Base-by-base conservation (phyloP, 164 flowering plant species). In the Macadamia integrifolia region DNA sequence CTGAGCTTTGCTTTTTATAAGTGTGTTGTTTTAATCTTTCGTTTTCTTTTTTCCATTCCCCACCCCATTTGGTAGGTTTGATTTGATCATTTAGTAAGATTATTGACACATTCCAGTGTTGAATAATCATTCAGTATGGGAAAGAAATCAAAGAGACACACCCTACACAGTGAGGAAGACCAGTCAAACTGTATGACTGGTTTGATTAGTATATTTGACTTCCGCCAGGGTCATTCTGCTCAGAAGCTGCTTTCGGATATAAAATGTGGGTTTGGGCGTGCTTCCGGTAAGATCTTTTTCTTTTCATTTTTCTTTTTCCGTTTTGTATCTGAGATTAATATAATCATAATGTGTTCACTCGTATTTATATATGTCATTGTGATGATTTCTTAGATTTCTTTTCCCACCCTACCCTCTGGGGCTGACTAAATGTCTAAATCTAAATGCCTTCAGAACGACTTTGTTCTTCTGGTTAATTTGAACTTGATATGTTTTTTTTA, bases 161-260 rank as follows among this genome's bases (percentile, higher is more conserved):
- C 71, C 65, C 64, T 64, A n/a, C 79, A 77, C 30, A 43, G 68
- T 64, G 86, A 83, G 59, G 84, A 79, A 67, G 81, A 75, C 65
- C 89, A 85, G 31, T 71, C 81, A 10, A 92, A 96, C 40, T 93
- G 98, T 68, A 85, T 93, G 80, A 77, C 82, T 81, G 86, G 97
- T 32, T 75, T 89, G 75, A 86, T 91, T 43, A 86, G 81, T 71
- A 80, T 88, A 52, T 86, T 93, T 71, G 88, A 89, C 69, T 88
- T 88, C 69, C 89, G 92, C 55, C 85, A 85, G 23, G 83, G 84
- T 67, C 90, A 84, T 30, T 56, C 83, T 5, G 75, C 83, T 56
- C 85, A 72, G 61, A 88, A 78, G 74, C 72, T 91, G 75, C 79
- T 93, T 46, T 60, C 84, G 23, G 90, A 89, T 72, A 82, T 72